phyloP scores from a whole-genome alignment of 129 eudicot genomes.

The Escallonia rubra region DNA sequence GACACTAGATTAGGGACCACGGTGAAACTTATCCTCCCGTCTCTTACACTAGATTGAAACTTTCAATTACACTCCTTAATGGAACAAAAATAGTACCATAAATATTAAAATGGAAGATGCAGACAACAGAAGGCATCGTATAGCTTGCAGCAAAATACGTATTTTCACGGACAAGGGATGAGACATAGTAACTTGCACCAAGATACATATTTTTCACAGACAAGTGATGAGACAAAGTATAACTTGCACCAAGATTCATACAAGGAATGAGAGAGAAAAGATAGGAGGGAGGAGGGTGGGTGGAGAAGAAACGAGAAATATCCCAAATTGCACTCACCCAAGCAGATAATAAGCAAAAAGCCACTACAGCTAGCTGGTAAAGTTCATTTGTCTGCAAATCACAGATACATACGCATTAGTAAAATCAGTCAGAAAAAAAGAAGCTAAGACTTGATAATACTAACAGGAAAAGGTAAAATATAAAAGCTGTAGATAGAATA shows the following conservation, averaged over 20 bases:
- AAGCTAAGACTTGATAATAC: not conserved
- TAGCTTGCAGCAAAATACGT: too few species aligned
- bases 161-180: too few species aligned
- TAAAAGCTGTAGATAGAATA: not conserved
- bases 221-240: too few species aligned
- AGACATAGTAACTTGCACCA: not conserved
- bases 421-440: not conserved
- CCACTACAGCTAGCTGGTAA: slow-evolving; percentile 96
- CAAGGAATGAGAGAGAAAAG: not conserved
- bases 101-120: too few species aligned
- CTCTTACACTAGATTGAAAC: too few species aligned
- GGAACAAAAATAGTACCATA: too few species aligned
- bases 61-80: too few species aligned
- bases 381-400: slow-evolving; percentile 84
- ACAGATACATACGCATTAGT: slow-evolving; percentile 1
- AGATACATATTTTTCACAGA: not conserved
- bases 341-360: slow-evolving; percentile 94
- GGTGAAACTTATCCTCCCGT: too few species aligned
- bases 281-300: not conserved
- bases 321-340: slow-evolving; percentile 55
- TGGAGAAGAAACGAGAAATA: not conserved
- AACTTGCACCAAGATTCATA: slow-evolving; percentile 5
- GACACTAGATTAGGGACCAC: too few species aligned
- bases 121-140: too few species aligned
- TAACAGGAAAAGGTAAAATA: not conserved